Conservation (phyloP, 768 basidiomycete genomes). For the Tulasnella sp. region DNA sequence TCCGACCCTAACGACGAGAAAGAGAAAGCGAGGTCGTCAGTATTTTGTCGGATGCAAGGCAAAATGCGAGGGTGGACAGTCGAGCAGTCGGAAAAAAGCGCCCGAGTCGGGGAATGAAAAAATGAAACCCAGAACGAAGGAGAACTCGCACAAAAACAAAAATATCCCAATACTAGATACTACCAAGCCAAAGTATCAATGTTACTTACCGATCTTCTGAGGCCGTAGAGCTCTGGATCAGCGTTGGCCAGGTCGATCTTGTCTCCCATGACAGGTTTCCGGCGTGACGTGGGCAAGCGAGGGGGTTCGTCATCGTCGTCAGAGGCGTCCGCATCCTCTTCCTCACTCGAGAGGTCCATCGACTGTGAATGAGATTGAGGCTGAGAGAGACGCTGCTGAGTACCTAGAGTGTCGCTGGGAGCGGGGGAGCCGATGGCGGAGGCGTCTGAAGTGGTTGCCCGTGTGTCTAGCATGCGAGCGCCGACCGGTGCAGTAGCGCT, state of each 20-base stretch:
- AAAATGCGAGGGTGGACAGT: not conserved
- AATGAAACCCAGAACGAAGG: not conserved
- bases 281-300: constrained; percentile 4
- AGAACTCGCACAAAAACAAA: not conserved
- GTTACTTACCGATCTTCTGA: constrained; percentile 21
- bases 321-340: constrained; percentile 33
- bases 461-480: not conserved
- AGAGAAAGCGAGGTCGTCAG: not conserved
- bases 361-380: constrained; percentile 19
- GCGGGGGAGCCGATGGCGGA: constrained; percentile 23
- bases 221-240: constrained; percentile 22
- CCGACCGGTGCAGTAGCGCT: not conserved
- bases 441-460: constrained; percentile 4
- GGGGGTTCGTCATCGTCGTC: constrained; percentile 15
- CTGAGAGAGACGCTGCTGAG: constrained; percentile 3
- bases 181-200: not conserved
- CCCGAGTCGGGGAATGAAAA: not conserved
- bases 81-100: not conserved
- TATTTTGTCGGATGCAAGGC: constrained; percentile 13
- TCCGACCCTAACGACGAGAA: constrained; percentile 6
- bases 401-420: constrained; percentile 30
- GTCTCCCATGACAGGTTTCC: not conserved
- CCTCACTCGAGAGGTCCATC: constrained; percentile 53
- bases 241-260: constrained; percentile 17
- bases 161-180: not conserved